Evolutionary conservation across 257 asterid genomes (phyloP).

Genomic region (Verbascum thapsus): DNA sequence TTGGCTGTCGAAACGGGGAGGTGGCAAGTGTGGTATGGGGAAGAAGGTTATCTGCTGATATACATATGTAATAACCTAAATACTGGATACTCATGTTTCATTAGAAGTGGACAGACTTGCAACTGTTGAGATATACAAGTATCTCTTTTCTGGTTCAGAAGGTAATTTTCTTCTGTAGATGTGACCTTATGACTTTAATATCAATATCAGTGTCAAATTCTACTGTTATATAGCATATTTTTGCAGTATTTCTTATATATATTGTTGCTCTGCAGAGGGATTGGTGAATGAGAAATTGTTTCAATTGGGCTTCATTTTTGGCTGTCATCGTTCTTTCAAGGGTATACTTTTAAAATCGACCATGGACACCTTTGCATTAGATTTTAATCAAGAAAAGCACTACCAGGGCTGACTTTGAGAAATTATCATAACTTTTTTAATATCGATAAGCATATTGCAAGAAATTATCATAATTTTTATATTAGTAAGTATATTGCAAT

Average conservation of each 20-base stretch:
- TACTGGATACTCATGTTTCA: no score
- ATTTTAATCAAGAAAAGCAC: no score
- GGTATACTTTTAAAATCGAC: no score
- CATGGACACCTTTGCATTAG: no score
- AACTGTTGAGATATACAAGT: not conserved
- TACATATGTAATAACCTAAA: slow-evolving; percentile 3
- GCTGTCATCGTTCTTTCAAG: no score
- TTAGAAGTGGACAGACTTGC: not conserved
- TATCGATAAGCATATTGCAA: no score
- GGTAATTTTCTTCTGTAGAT: not conserved
- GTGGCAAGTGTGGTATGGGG: not conserved
- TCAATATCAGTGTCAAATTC: not conserved
- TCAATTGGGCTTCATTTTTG: no score
- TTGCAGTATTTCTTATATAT: not conserved
- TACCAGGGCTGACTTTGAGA: no score
- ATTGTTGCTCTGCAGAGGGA: not conserved
- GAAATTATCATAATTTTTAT: no score
- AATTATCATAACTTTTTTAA: no score
- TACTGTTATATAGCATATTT: not conserved
- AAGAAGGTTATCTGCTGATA: not conserved
- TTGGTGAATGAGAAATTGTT: not conserved
- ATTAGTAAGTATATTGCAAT: no score
- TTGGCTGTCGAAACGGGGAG: not conserved
- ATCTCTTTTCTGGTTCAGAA: not conserved
- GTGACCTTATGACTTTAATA: not conserved